Percentiles rank a stretch among this genome's conserved stretches.
Conservation (phyloP, 1,139 yeast species). For the Saccharomyces hybrid region DNA sequence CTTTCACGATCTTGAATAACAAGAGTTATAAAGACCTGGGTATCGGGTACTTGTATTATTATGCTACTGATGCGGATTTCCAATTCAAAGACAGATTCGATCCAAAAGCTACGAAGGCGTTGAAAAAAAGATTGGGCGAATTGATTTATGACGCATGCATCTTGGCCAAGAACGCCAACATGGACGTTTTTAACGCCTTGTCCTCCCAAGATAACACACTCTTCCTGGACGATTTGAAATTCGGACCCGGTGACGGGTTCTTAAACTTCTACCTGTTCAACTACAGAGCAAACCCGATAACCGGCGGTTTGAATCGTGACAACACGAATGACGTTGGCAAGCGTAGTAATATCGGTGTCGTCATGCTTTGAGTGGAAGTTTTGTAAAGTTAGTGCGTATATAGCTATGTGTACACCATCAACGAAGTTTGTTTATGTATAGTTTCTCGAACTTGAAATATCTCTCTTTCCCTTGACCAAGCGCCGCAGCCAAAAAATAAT, state of each 20-base stretch:
- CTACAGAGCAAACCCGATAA: constrained; percentile 71
- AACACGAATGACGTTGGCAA: constrained; percentile 44
- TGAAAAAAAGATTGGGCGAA: constrained; percentile 51
- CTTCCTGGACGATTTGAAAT: constrained; percentile 73
- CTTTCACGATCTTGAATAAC: constrained; percentile 75
- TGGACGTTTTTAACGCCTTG: constrained; percentile 93
- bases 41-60: constrained; percentile 84
- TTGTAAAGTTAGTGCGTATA: not conserved
- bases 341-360: constrained; percentile 83
- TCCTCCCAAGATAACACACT: constrained; percentile 83
- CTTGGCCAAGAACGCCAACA: constrained; percentile 50
- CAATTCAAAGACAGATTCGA: constrained; percentile 32
- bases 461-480: not conserved
- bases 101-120: constrained; percentile 29
- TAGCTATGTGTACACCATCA: not conserved
- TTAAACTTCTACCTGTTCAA: constrained; percentile 87
- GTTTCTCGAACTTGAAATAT: not conserved
- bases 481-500: not conserved
- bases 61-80: constrained; percentile 61
- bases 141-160: constrained; percentile 72
- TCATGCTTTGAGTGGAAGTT: constrained; percentile 46
- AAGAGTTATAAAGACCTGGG: constrained; percentile 60
- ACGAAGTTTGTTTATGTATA: not conserved
- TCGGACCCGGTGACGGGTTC: constrained; percentile 91
- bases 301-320: constrained; percentile 64